Conservation (phyloP, 75 land plant species). For the Selaginella moellendorffii region DNA sequence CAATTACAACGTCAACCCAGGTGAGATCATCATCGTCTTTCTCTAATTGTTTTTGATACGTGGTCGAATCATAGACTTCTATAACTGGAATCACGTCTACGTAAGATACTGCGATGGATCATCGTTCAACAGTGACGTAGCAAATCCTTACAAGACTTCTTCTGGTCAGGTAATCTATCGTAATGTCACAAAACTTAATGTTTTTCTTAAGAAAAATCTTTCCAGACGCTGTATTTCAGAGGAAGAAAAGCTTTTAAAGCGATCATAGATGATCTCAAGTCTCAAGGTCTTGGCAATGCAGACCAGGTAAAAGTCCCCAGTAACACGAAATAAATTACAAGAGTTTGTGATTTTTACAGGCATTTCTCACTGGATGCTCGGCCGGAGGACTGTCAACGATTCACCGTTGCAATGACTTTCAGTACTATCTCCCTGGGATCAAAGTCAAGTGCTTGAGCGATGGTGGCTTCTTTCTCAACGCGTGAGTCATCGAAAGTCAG, state of each 20-base stretch:
- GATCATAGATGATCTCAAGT: neutral
- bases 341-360: neutral
- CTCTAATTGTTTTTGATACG: too few species aligned
- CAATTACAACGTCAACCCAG: constrained; percentile 61
- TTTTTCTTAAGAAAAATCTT: neutral
- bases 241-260: neutral
- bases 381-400: neutral
- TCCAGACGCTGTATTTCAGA: neutral
- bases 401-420: neutral
- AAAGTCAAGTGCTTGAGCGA: constrained; percentile 69
- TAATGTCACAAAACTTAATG: neutral
- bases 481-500: constrained; percentile 35
- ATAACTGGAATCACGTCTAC: constrained; percentile 75
- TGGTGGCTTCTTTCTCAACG: constrained; percentile 79
- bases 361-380: neutral
- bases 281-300: neutral
- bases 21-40: too few species aligned
- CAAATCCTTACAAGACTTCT: neutral
- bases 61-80: constrained; percentile 63
- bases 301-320: neutral
- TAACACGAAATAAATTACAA: neutral
- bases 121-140: constrained; percentile 66
- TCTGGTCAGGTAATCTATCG: neutral
- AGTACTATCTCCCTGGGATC: neutral
- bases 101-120: constrained; percentile 91